Conservation (phyloP, 805 yeast species). For the Schwanniomyces sp. region DNA sequence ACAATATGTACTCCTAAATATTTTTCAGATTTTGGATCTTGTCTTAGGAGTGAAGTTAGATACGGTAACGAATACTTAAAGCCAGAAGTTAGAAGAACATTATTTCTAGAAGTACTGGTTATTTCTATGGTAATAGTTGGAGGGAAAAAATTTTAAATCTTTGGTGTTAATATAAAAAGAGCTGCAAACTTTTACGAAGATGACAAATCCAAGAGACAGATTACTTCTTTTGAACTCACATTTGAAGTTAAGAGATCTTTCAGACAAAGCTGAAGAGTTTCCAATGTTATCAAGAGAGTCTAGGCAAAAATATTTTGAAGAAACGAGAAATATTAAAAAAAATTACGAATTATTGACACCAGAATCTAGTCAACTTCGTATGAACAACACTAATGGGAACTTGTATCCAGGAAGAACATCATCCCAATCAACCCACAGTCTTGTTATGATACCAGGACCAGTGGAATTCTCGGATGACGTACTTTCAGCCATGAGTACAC, state of each 20-base stretch:
- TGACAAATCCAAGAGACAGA: slow-evolving; percentile 11
- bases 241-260: slow-evolving; percentile 5
- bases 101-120: slow-evolving; percentile 1
- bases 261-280: slow-evolving; percentile 12
- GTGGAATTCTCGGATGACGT: slow-evolving; percentile 7
- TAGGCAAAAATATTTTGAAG: slow-evolving; percentile 4
- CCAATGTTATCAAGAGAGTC: slow-evolving; percentile 15
- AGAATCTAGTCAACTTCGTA: neutral
- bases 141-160: neutral
- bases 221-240: slow-evolving; percentile 18
- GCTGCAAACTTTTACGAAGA: neutral
- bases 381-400: neutral
- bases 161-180: neutral
- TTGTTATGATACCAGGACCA: slow-evolving; percentile 9
- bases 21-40: neutral
- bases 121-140: neutral
- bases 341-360: neutral
- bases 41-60: neutral
- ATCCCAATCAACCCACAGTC: slow-evolving; percentile 1
- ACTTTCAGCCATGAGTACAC: slow-evolving; percentile 4
- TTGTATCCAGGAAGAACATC: neutral
- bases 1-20: neutral
- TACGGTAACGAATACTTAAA: neutral
- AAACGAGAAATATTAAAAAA: neutral
- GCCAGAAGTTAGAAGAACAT: neutral